Base-by-base conservation (phyloP, 495 filamentous ascomycete genomes). In the Penicillium parvum region DNA sequence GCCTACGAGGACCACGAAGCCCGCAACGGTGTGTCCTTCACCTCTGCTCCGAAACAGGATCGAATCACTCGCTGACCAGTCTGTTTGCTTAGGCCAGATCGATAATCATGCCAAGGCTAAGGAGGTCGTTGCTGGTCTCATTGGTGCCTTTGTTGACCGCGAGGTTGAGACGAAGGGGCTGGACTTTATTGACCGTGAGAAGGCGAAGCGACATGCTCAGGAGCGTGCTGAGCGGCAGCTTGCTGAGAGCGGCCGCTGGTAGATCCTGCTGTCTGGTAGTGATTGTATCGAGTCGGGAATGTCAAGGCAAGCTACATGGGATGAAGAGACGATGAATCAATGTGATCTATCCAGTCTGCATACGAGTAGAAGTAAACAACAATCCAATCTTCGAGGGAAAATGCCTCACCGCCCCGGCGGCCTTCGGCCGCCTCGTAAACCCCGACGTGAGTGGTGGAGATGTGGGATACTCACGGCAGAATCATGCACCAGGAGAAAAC, bases 151-250 rank as follows among this genome's bases (percentile, higher is more conserved):
- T 64, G 77, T 85, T 49, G 85, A 88, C 68, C 82, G 80, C 56
- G 67, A 86, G 26, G 61, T 79, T 58, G 82, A 88, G 76, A 82
- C 76, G 58, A 84, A 82, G 73, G 83, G 83, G n/a, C 65, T 82
- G 20, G 78, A 85, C 66, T 78, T 68, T 46, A 55, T 82, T 49
- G 84, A 88, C 65, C 66, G 73, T 11, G 83, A 87, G 73, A 72
- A 75, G 68, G 78, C 82, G 36, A 84, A 83, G 66, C 69, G 62
- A 35, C 69, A 84, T 25, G 83, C 85, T 30, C 68, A 72, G 56
- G 27, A 73, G 65, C 74, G 80, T 48, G 71, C 73, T 16, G 71
- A 81, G 64, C 20, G 12, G 5, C 23, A 32, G 14, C 30, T 52
- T 12, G 19, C 12, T 7, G 4, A 48, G 29, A 44, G 40, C 20